Evolutionary conservation across 2,329 filamentous ascomycete genomes (phyloP), one percentile per base, ranked within the genome.

Genomic region (Orbilia quercus): DNA sequence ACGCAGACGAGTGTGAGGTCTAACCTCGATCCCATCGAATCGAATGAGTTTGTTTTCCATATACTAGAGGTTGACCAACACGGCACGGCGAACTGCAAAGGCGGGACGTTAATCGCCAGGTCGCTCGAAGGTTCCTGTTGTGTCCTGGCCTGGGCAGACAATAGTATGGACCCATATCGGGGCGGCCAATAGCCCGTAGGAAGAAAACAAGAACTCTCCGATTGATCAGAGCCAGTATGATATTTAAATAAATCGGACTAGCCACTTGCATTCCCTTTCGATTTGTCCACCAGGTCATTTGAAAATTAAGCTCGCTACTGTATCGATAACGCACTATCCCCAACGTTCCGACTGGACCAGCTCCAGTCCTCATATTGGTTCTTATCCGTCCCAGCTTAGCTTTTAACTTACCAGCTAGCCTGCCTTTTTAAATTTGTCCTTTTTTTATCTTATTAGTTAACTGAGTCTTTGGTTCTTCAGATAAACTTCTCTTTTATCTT

Each of bases 91-190:
- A 45, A 28, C 18, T 31, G 62, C 42, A 25, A 40, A 25, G 20
- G 47, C 40, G 23, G 64, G 47, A 44, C 31, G 40, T 38, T 62
- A 47, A 69, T 48, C 28, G 20, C 54, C 64, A 73, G 60, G 54
- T 66, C 60, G n/a, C 54, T 66, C 60, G 60, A 66, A 73, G 47
- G 69, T 73, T 66, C 54, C 60, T 62, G 60, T 45, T 51, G 51
- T 71, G 66, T 48, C 34, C 38, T 50, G 22, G 28, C 36, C 53
- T 23, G 45, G 59, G 54, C 45, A n/a, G n/a, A n/a, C n/a, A n/a
- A n/a, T n/a, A n/a, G n/a, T n/a, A n/a, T n/a, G n/a, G n/a, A n/a
- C n/a, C n/a, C 51, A 23, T 59, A 66, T 65, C 60, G 55, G 50
- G 69, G 69, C 69, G 60, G 42, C 54, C 63, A 66, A 67, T 67